Percentiles rank a stretch among this genome's conserved stretches.
These are phyloP conservation scores for Fusarium torreyae DNA, from an alignment of 2,329 filamentous ascomycete genomes.

Conservation along the genomic window DNA sequence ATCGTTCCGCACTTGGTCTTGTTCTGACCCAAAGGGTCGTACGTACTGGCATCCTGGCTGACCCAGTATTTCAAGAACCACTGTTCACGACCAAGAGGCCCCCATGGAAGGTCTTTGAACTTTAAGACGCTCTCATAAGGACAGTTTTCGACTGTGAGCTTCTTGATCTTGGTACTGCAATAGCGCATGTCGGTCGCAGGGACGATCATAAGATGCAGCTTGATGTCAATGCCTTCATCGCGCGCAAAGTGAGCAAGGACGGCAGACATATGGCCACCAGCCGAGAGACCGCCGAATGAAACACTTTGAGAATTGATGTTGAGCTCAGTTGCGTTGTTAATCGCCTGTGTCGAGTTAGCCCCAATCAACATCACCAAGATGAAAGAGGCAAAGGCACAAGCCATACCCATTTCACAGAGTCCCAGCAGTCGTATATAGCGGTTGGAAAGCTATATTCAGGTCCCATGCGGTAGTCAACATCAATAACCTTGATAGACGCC, in stretches of 20 bases:
- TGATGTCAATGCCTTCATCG: neutral
- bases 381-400: rapidly evolving
- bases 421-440: constrained; percentile 15
- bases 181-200: constrained; percentile 16
- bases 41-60: neutral
- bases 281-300: constrained; percentile 11
- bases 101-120: neutral
- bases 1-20: rapidly evolving
- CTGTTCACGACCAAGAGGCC: neutral
- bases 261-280: constrained; percentile 10
- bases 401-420: constrained; percentile 7
- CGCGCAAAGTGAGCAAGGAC: neutral
- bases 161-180: neutral
- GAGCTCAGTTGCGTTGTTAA: neutral
- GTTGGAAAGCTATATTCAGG: neutral
- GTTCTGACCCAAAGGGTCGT: too few relatives aligned
- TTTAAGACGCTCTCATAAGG: neutral
- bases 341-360: neutral
- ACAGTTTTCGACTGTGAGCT: neutral
- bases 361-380: neutral
- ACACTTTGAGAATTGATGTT: neutral
- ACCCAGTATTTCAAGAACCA: constrained; percentile 14
- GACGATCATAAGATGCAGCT: constrained; percentile 10
- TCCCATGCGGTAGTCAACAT: constrained; percentile 16
- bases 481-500: neutral